Evolutionary conservation across 2,329 filamentous ascomycete species (phyloP), one percentile per base, ranked within the genome.

Genomic region (Chalara sp.): DNA sequence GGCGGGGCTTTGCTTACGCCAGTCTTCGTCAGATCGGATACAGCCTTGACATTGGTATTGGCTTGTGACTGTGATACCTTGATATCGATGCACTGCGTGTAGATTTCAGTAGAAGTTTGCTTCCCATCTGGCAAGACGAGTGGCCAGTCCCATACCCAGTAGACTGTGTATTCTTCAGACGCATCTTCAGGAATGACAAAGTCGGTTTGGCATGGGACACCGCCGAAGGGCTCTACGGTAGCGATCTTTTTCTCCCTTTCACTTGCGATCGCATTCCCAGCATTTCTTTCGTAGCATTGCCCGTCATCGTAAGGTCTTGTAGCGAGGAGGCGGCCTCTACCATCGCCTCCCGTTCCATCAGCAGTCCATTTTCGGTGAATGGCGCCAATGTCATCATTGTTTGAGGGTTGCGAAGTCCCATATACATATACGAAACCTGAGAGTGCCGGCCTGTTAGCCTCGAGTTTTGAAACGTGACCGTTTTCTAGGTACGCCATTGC

Each of bases 91-190:
- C 80, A 83, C 21, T 75, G 75, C 5, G 76, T 81, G 65, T 83
- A 83, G 59, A 74, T 79, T 63, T 83, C 76, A 56, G 76, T 72
- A 55, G 76, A 76, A 55, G 69, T 70, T 7, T 77, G 68, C 53
- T 67, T 69, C 55, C 65, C 67, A 39, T 62, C 65, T 62, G 6
- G 65, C 53, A 6, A 61, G 61, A 71, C 68, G 63, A 81, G 73
- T 11, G 86, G 84, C 89, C 90, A 99, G 68, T 95, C 86, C 93
- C 93, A 97, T 44, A 96, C 85, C 92, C 92, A 97, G 74, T 96
- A 95, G 47, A 96, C 70, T 3, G 89, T 92, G 66, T 91, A 88
- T 31, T 77, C 76, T 32, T 83, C 78, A 43, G 82, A 81, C 7
- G 74, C 67, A 59, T 86, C 78, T 5, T 73, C 64, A 0, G 93